phyloP scores from a whole-genome alignment of 768 basidiomycete genomes.

The Boletus vinaceobasis region DNA sequence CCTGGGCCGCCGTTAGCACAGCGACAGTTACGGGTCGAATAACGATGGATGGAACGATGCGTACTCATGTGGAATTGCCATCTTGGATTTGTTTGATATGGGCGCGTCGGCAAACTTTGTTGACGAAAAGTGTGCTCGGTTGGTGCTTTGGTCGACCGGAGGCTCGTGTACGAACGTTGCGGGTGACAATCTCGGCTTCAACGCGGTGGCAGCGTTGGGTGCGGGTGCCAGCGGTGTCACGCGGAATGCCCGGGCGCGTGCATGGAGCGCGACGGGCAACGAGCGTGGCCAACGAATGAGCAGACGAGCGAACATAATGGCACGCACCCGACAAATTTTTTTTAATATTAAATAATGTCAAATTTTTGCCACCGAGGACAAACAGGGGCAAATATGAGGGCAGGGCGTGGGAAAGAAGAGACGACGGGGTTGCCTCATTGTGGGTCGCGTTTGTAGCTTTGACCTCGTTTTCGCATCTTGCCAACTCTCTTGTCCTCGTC shows the following conservation, averaged over 20 bases:
- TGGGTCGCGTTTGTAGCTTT: constrained; percentile 25
- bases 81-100: constrained; percentile 41
- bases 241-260: constrained; percentile 12
- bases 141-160: constrained; percentile 15
- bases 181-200: constrained; percentile 9
- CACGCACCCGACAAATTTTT: too few species aligned
- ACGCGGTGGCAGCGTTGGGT: constrained; percentile 3
- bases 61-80: constrained; percentile 43
- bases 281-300: constrained; percentile 22
- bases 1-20: constrained; percentile 27
- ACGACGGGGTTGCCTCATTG: constrained; percentile 18
- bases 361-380: constrained; percentile 11
- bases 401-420: constrained; percentile 21
- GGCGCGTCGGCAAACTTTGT: constrained; percentile 28
- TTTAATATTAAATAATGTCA: not conserved
- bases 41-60: constrained; percentile 12
- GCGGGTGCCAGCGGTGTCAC: constrained; percentile 8
- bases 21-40: constrained; percentile 5
- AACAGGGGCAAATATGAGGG: constrained; percentile 20
- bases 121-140: constrained; percentile 28
- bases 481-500: constrained; percentile 14
- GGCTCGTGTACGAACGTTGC: constrained; percentile 1
- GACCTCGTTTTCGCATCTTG: constrained; percentile 16
- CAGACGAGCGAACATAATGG: constrained; percentile 23
- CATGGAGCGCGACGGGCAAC: constrained; percentile 10